Percentiles rank a stretch among this genome's conserved stretches.
These are phyloP conservation scores for Pleurotus eryngii DNA, from an alignment of 768 basidiomycete genomes.

Conservation along the genomic window DNA sequence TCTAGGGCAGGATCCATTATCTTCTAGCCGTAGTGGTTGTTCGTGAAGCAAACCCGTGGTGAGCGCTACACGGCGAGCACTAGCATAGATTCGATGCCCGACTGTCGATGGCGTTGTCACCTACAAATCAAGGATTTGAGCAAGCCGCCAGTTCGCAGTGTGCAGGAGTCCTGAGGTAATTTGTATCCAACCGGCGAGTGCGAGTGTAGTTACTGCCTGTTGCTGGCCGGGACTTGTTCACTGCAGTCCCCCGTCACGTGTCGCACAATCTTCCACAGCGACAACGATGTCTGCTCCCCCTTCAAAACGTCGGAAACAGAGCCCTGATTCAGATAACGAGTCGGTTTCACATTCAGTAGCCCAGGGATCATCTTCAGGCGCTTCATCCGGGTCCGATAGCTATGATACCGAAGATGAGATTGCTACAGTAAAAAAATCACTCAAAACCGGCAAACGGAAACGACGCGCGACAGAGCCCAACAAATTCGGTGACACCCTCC, in stretches of 20 bases:
- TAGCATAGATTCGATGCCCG: not conserved
- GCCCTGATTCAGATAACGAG: conserved; percentile 26
- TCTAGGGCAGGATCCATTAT: conserved; percentile 34
- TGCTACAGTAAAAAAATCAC: conserved; percentile 62
- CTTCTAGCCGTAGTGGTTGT: too few relatives aligned
- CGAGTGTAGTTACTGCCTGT: not conserved
- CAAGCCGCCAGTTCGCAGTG: not conserved
- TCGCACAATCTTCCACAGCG: too few relatives aligned
- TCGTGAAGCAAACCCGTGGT: too few relatives aligned
- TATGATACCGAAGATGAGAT: conserved; percentile 67
- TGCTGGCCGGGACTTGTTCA: too few relatives aligned
- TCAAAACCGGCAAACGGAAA: conserved; percentile 80
- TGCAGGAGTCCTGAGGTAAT: too few relatives aligned
- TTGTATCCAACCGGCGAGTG: not conserved
- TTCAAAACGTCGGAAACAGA: conserved; percentile 50
- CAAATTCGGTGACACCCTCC: conserved; percentile 72
- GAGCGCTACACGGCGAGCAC: too few relatives aligned
- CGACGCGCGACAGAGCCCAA: conserved; percentile 72
- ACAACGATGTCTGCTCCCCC: conserved; percentile 38
- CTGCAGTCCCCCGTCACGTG: too few relatives aligned
- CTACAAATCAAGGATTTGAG: not conserved
- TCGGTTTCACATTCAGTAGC: conserved; percentile 10
- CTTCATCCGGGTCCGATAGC: conserved; percentile 20
- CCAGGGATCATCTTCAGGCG: conserved; percentile 19
- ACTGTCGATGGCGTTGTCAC: not conserved